phyloP scores from a whole-genome alignment of 306 rosid species.

The Trifolium subterraneum region DNA sequence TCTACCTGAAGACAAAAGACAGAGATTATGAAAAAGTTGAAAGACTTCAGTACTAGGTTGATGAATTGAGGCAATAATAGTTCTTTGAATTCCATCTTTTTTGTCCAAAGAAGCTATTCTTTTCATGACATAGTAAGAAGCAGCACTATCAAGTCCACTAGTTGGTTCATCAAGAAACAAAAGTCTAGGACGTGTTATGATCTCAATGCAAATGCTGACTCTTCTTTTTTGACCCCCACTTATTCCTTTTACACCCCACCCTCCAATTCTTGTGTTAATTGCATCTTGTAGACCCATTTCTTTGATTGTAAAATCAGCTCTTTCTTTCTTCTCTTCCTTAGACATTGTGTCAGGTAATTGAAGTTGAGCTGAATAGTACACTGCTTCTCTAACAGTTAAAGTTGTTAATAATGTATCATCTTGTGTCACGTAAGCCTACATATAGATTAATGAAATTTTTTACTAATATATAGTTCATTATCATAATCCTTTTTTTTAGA shows the following conservation, averaged over 20 bases:
- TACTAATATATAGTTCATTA: neutral
- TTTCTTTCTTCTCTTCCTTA: constrained; percentile 46
- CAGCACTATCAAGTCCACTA: constrained; percentile 80
- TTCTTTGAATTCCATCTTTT: constrained; percentile 47
- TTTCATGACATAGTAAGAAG: constrained; percentile 77
- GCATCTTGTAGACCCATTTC: constrained; percentile 59
- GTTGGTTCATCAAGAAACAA: constrained; percentile 63
- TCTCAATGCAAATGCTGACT: constrained; percentile 59
- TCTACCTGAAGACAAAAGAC: constrained; percentile 64
- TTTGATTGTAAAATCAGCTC: constrained; percentile 50
- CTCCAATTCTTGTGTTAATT: constrained; percentile 57
- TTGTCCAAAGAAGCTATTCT: constrained; percentile 50
- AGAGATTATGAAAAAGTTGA: constrained; percentile 66
- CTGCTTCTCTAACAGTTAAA: constrained; percentile 53
- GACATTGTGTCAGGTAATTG: constrained; percentile 53
- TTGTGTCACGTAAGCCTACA: constrained; percentile 54
- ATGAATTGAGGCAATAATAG: constrained; percentile 67
- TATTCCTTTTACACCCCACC: constrained; percentile 56
- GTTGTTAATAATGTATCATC: constrained; percentile 49
- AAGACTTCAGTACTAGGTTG: constrained; percentile 79
- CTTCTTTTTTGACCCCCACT: constrained; percentile 62
- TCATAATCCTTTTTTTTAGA: neutral
- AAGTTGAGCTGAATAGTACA: constrained; percentile 57
- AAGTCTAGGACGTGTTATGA: constrained; percentile 50
- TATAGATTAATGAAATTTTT: neutral